Evolutionary conservation across 164 flowering plant genomes (phyloP), one percentile per base, ranked within the genome.

Genomic region (Cinnamomum chago): DNA sequence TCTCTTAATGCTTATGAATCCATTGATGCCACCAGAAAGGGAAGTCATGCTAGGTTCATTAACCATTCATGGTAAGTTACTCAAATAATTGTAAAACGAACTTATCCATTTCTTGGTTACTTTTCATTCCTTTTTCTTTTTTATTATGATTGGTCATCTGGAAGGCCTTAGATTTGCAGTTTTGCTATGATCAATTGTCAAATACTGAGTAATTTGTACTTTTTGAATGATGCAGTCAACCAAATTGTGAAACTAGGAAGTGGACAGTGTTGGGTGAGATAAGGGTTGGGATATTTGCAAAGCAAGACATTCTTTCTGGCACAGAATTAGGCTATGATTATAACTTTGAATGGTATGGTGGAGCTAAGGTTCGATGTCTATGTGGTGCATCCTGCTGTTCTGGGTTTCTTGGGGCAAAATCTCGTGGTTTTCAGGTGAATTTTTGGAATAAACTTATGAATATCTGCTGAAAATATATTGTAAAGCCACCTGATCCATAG

Each of bases 271-370:
- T 92, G 77, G 99, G 99, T 68, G 98, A 95, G 80, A 78, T 92
- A 72, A 82, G 98, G 82, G 98, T 95, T 76, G 99, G 99, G 55
- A 95, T 95, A 77, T 95, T 93, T 84, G 92, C 99, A 64, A 93
- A 88, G 84, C 86, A 87, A 77, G 92, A 91, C 76, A 93, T 93
- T 72, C 67, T 84, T 75, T 80, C 68, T 68, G 97, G 97, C 80
- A 85, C 86, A 69, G 98, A 95, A 83, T 78, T 95, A 70, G 80
- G 89, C 18, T 95, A 95, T 81, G 86, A 95, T 80, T 95, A 95
- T 79, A 95, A 93, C 73, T 95, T 95, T 83, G 95, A 95, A 79
- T 95, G 99, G 99, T 93, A 85, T 85, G 99, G 98, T 40, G 99
- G 99, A 71, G 88, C 93, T 28, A 95, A 93, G 81, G 98, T 95